Base-by-base conservation (phyloP, 352 stramenopile species). In the Globisporangium lucens region DNA sequence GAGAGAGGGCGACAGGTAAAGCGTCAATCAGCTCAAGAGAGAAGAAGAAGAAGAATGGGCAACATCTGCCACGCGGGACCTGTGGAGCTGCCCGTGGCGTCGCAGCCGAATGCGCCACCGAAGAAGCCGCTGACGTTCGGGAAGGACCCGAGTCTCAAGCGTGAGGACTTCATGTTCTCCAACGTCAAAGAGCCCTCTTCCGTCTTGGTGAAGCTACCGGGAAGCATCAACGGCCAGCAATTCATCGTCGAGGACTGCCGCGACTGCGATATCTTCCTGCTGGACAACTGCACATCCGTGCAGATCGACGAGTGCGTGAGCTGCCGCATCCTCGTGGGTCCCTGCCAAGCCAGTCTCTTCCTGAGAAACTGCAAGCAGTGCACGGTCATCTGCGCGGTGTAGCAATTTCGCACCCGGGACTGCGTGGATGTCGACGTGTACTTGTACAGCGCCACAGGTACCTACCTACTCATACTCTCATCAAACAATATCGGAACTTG, bases 251-350 rank as follows among this genome's bases (percentile, higher is more conserved):
- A 94, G 51, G 74, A 87, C 55, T 92, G 82, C 66, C 61, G 68
- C 56, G 82, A 88, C 68, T 93, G 84, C 66, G 82, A 91, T 46
- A 86, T 94, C 61, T 93, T 91, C 58, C 24, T 94, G 63, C 66
- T 94, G 38, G 86, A 94, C 66, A 72, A 91, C 69, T 91, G 80
- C 75, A 83, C 81, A 62, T 87, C 82, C 38, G 82, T 94, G 73
- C 83, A 91, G 71, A 87, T 94, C 65, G 84, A 94, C 67, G 75
- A 76, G 41, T 94, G 82, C 67, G 49, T 68, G 59, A 81, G 85
- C 75, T 94, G 84, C 74, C 82, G 79, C 41, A 89, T 93, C 61
- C 67, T 93, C 46, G 65, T 94, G 20, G 84, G 86, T 1, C 79
- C 86, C 1, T 94, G 86, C 41, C 74, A 89, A 56, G 75, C 77